Percentiles rank a stretch among this genome's conserved stretches.
These are phyloP conservation scores for Termitomyces sp. DNA, from an alignment of 768 basidiomycete genomes.

Conservation along the genomic window DNA sequence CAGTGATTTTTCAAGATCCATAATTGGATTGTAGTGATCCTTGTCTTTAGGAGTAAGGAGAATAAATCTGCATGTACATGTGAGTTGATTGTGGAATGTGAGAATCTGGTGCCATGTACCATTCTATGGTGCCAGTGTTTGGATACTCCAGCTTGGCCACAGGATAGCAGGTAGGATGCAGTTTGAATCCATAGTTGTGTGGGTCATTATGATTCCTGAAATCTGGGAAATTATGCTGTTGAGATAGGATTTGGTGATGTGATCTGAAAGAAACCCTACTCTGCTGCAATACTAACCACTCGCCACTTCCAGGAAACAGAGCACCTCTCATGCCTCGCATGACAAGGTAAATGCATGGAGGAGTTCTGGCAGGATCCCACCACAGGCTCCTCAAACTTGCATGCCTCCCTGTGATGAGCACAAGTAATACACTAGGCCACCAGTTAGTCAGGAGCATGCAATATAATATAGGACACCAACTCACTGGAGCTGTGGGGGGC, in stretches of 20 bases:
- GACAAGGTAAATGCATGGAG: too few species aligned
- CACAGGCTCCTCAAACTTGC: too few species aligned
- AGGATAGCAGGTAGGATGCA: slow-evolving; percentile 57
- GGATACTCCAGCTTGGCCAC: slow-evolving; percentile 74
- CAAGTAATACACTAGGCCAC: too few species aligned
- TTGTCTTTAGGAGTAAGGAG: slow-evolving; percentile 78
- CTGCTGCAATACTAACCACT: too few species aligned
- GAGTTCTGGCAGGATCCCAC: too few species aligned
- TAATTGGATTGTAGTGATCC: slow-evolving; percentile 83
- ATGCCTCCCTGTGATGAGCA: too few species aligned
- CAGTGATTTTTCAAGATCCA: slow-evolving; percentile 68
- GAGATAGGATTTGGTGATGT: slow-evolving; percentile 7
- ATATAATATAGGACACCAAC: too few species aligned
- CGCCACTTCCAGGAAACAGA: too few species aligned
- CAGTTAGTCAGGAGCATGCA: too few species aligned
- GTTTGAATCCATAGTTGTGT: slow-evolving; percentile 57
- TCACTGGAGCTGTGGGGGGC: too few species aligned
- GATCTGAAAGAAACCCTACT: slow-evolving; percentile 36
- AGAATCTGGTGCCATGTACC: slow-evolving; percentile 34
- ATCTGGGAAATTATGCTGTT: slow-evolving; percentile 33
- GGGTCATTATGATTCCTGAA: slow-evolving; percentile 66
- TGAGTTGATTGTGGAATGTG: neutral
- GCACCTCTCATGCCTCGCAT: too few species aligned
- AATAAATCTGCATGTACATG: slow-evolving; percentile 49
- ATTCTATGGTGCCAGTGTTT: slow-evolving; percentile 62